phyloP scores from a whole-genome alignment of 768 basidiomycete species.

The Xerocomellus chrysenteron region DNA sequence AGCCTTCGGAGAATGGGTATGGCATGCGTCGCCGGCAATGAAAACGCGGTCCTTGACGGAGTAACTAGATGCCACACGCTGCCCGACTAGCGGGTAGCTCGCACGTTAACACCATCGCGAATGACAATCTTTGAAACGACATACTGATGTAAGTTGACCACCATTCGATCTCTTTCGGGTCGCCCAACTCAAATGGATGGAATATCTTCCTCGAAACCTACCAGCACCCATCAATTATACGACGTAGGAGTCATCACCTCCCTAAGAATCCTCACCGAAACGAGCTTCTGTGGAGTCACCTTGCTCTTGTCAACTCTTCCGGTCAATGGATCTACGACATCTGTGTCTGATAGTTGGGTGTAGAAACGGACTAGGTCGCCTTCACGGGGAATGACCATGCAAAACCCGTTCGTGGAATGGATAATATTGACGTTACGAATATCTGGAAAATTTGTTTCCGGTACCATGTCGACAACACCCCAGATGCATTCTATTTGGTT shows the following conservation, averaged over 20 bases:
- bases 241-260: too few relatives aligned
- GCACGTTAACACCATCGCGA: neutral
- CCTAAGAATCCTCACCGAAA: slow-evolving; percentile 41
- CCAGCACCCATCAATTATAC: neutral
- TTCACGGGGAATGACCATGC: slow-evolving; percentile 76
- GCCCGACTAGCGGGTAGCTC: slow-evolving; percentile 50
- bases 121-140: slow-evolving; percentile 16
- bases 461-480: slow-evolving; percentile 76
- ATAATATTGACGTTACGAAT: slow-evolving; percentile 62
- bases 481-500: slow-evolving; percentile 63
- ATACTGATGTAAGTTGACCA: slow-evolving; percentile 72
- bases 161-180: slow-evolving; percentile 58
- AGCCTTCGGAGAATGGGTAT: slow-evolving; percentile 67
- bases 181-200: slow-evolving; percentile 51
- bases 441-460: slow-evolving; percentile 77
- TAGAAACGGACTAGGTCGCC: slow-evolving; percentile 68
- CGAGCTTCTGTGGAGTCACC: slow-evolving; percentile 48
- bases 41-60: slow-evolving; percentile 64
- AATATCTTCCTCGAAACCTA: slow-evolving; percentile 58
- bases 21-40: slow-evolving; percentile 76
- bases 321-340: slow-evolving; percentile 40
- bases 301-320: slow-evolving; percentile 57
- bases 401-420: slow-evolving; percentile 67
- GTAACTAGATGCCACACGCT: slow-evolving; percentile 67
- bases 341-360: slow-evolving; percentile 58